A percentile compares a stretch with the other conserved stretches of the same genome.
Evolutionary conservation across 768 basidiomycete species (phyloP).

Genomic region (Suillus discolor): DNA sequence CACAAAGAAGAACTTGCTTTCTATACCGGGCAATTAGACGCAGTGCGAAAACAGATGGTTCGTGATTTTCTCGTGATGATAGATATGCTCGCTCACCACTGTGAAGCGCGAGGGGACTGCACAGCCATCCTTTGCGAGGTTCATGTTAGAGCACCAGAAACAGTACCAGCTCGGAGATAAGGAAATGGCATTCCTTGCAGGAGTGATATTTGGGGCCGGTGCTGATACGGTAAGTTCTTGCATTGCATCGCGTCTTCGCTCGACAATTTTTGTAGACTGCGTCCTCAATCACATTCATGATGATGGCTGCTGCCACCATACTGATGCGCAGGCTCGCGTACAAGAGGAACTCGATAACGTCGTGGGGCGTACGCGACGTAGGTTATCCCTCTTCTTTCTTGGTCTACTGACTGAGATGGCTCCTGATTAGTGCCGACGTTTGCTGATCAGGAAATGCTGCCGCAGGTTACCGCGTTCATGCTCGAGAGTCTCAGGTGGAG

Average conservation of each 20-base stretch:
- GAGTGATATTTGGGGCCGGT: slow-evolving; percentile 46
- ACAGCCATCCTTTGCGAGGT: slow-evolving; percentile 36
- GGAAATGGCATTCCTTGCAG: slow-evolving; percentile 41
- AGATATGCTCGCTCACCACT: neutral
- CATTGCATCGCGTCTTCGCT: neutral
- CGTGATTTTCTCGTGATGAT: neutral
- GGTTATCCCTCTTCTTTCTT: neutral
- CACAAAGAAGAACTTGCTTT: slow-evolving; percentile 44
- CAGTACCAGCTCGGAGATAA: slow-evolving; percentile 34
- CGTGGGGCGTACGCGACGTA: slow-evolving; percentile 42
- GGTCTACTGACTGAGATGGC: neutral
- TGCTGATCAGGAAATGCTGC: slow-evolving; percentile 34
- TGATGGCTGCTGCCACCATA: slow-evolving; percentile 58
- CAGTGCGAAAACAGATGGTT: slow-evolving; percentile 33
- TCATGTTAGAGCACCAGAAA: slow-evolving; percentile 38
- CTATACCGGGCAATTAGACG: slow-evolving; percentile 33
- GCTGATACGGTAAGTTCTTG: slow-evolving; percentile 38
- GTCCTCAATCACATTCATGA: slow-evolving; percentile 52
- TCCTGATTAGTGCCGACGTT: slow-evolving; percentile 37
- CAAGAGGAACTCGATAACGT: slow-evolving; percentile 57
- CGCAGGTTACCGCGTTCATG: slow-evolving; percentile 39
- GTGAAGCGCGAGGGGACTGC: slow-evolving; percentile 28
- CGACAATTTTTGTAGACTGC: slow-evolving; percentile 27
- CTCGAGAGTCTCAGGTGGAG: slow-evolving; percentile 42
- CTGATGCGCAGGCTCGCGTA: slow-evolving; percentile 48